A percentile compares a stretch with the other conserved stretches of the same genome.
phyloP scores from a whole-genome alignment of 306 rosid species.

The Herpetospermum pedunculosum region DNA sequence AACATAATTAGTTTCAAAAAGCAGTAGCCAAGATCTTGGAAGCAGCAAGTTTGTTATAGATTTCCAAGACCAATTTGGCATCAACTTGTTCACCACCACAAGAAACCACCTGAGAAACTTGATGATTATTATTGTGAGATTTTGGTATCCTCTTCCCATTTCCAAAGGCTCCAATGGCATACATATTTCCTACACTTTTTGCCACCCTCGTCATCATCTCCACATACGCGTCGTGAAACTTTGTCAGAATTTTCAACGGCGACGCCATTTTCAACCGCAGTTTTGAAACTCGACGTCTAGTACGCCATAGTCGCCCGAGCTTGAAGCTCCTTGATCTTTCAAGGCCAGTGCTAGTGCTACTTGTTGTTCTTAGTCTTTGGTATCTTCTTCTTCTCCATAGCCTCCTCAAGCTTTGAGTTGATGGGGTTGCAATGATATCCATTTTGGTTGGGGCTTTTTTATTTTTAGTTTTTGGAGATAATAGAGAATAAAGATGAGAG shows the following conservation, averaged over 20 bases:
- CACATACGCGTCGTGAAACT: slow-evolving; percentile 20
- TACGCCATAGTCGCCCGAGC: slow-evolving; percentile 6
- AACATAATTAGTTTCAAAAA: background rate
- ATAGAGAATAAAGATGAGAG: background rate
- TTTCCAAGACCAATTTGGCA: slow-evolving; percentile 20
- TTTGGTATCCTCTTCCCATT: slow-evolving; percentile 20
- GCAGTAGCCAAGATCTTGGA: background rate
- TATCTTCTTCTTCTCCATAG: slow-evolving; percentile 29
- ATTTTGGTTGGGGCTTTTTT: background rate
- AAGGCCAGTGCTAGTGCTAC: background rate
- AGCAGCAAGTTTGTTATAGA: slow-evolving; percentile 26
- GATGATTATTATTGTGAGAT: slow-evolving; percentile 9
- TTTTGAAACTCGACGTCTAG: background rate
- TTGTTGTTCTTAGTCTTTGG: slow-evolving; percentile 13
- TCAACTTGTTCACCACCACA: slow-evolving; percentile 20
- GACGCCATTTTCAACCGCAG: background rate
- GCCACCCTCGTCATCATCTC: slow-evolving; percentile 26
- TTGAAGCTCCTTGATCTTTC: slow-evolving; percentile 12
- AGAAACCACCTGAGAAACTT: slow-evolving; percentile 3
- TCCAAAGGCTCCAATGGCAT: slow-evolving; percentile 3
- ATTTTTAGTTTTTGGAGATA: background rate
- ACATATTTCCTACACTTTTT: background rate
- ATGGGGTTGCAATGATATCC: slow-evolving; percentile 14
- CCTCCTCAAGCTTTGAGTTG: slow-evolving; percentile 22
- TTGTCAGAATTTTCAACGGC: slow-evolving; percentile 16